These are phyloP conservation scores for Earliella scabrosa DNA, from an alignment of 1,284 basidiomycete genomes.

Conservation along the genomic window DNA sequence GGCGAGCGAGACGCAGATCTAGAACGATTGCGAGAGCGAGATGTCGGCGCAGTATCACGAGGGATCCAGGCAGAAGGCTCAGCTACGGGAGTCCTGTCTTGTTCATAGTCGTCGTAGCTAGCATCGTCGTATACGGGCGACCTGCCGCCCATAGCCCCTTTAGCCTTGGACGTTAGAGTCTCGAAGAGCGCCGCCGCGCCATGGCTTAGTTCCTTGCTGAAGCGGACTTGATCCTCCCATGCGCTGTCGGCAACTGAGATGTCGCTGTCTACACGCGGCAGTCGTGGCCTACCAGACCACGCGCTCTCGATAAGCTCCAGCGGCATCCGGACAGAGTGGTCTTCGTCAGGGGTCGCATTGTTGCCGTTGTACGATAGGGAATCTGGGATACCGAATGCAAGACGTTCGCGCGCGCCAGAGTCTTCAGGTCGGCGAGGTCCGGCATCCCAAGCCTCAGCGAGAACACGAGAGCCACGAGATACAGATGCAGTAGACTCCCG, in stretches of 20 bases:
- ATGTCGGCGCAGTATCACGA: neutral
- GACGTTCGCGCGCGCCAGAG: constrained; percentile 25
- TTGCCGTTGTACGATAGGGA: constrained; percentile 36
- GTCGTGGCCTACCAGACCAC: constrained; percentile 32
- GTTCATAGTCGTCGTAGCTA: neutral
- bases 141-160: neutral
- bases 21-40: neutral
- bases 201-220: constrained; percentile 46
- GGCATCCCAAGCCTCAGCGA: neutral
- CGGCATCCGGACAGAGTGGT: constrained; percentile 49
- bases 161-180: constrained; percentile 35
- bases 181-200: constrained; percentile 59
- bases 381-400: constrained; percentile 37
- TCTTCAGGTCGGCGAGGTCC: constrained; percentile 6
- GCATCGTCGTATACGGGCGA: neutral
- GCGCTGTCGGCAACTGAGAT: constrained; percentile 45
- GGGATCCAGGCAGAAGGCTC: constrained; percentile 3
- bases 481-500: neutral
- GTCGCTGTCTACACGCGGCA: constrained; percentile 52
- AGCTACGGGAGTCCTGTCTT: constrained; percentile 15
- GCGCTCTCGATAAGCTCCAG: constrained; percentile 16
- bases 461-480: constrained; percentile 6
- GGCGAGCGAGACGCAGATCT: neutral
- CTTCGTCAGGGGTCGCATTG: constrained; percentile 29
- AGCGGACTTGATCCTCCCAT: constrained; percentile 28